Evolutionary conservation across 2,329 filamentous ascomycete genomes (phyloP).

Genomic region (Colletotrichum magnum): DNA sequence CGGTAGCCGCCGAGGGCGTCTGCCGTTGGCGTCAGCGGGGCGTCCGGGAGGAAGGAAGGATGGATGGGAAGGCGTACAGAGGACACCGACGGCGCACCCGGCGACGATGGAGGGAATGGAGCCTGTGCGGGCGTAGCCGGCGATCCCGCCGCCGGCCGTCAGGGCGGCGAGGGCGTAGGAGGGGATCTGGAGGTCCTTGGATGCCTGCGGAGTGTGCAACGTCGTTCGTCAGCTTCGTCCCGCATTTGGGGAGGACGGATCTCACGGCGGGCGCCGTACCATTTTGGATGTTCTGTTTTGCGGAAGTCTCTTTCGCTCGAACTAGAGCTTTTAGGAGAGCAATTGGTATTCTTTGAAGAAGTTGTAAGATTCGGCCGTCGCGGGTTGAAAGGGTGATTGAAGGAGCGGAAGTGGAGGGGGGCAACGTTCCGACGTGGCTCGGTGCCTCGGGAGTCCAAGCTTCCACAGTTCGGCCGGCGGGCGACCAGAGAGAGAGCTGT

Average conservation of each 20-base stretch:
- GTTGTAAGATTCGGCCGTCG: constrained; percentile 10
- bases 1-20: constrained; percentile 87
- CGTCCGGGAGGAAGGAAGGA: not conserved
- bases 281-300: constrained; percentile 6
- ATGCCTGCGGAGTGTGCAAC: constrained; percentile 40
- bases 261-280: constrained; percentile 9
- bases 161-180: constrained; percentile 85
- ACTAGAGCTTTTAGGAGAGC: not conserved
- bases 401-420: constrained; percentile 15
- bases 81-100: constrained; percentile 82
- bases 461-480: constrained; percentile 22
- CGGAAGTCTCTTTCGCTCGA: not conserved
- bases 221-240: constrained; percentile 13
- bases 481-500: constrained; percentile 8
- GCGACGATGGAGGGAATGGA: constrained; percentile 90
- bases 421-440: constrained; percentile 19
- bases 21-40: constrained; percentile 44
- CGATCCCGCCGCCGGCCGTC: constrained; percentile 88
- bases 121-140: constrained; percentile 87
- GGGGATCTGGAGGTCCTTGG: constrained; percentile 66
- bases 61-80: constrained; percentile 62
- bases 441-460: constrained; percentile 36
- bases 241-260: not conserved
- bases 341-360: not conserved
- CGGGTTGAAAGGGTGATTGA: not conserved